Conservation (phyloP, 2,329 filamentous ascomycete genomes). For the Apiospora phragmitis region DNA sequence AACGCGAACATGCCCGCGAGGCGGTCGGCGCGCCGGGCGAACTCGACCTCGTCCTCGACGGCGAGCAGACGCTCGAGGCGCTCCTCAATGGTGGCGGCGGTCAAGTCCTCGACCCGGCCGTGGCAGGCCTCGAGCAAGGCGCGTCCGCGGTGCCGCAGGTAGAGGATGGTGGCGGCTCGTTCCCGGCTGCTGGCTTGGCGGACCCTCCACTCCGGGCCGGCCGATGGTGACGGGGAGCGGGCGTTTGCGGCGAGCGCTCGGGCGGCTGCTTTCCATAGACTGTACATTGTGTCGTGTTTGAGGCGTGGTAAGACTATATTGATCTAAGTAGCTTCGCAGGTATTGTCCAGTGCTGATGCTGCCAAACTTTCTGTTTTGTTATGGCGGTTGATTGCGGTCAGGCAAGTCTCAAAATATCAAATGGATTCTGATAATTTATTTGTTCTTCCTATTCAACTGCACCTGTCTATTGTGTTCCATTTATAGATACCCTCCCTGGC, state of each 20-base stretch:
- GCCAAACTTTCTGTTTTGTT: background rate
- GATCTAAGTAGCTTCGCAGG: background rate
- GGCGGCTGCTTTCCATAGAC: background rate
- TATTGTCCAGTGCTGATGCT: background rate
- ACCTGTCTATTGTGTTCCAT: background rate
- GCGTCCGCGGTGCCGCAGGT: background rate
- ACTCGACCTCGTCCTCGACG: background rate
- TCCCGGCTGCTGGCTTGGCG: background rate
- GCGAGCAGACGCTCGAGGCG: background rate
- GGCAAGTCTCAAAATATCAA: background rate
- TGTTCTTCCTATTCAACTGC: too few species aligned
- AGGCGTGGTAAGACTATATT: background rate
- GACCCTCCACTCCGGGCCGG: background rate
- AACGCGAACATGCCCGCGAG: background rate
- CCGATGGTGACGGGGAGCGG: background rate
- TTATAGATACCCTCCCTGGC: background rate
- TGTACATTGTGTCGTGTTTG: background rate
- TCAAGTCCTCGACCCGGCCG: background rate
- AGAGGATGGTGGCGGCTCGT: background rate
- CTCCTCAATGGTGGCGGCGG: background rate
- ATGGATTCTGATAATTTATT: background rate
- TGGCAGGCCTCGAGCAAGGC: background rate
- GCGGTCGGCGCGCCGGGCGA: background rate
- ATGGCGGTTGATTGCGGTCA: background rate
- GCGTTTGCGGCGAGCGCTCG: background rate